A percentile compares a stretch with the other conserved stretches of the same genome.
Evolutionary conservation across 768 basidiomycete genomes (phyloP).

Genomic region (Phylloporus sp.): DNA sequence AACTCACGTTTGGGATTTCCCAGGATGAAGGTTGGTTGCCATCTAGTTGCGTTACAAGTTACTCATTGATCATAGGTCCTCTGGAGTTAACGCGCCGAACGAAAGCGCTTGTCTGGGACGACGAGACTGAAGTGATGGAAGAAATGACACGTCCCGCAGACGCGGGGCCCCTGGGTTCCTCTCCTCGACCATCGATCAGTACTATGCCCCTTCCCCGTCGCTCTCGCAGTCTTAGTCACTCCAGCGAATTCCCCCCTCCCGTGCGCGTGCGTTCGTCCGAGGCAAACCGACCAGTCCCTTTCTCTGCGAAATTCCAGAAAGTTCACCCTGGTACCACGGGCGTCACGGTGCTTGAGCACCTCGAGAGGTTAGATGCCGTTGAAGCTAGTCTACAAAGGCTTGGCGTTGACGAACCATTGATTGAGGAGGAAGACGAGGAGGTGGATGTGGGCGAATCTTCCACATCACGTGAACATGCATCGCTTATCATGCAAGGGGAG

Average conservation of each 20-base stretch:
- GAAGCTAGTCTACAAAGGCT: conserved; percentile 75
- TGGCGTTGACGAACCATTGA: conserved; percentile 53
- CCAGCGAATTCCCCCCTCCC: conserved; percentile 72
- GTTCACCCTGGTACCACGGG: conserved; percentile 86
- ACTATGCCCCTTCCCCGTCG: conserved; percentile 55
- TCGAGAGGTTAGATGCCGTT: conserved; percentile 80
- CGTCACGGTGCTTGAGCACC: conserved; percentile 78
- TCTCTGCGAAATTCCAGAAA: conserved; percentile 77
- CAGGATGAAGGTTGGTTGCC: conserved; percentile 67
- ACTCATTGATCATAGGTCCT: conserved; percentile 53
- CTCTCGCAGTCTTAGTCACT: conserved; percentile 55
- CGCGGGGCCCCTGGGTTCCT: conserved; percentile 36
- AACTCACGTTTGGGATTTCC: conserved; percentile 2
- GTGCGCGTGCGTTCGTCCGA: conserved; percentile 61
- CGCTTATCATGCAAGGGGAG: conserved; percentile 31
- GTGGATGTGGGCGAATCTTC: conserved; percentile 63
- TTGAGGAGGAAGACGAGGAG: conserved; percentile 49
- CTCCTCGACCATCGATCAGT: conserved; percentile 59
- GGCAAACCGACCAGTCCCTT: conserved; percentile 71
- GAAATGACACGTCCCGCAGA: conserved; percentile 38
- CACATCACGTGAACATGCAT: conserved; percentile 12
- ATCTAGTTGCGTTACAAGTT: not conserved
- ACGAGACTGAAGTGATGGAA: conserved; percentile 71
- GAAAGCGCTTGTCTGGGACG: conserved; percentile 82
- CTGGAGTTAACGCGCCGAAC: conserved; percentile 82